Base-by-base conservation (phyloP, 345 rosid species). In the Populus ilicifolia region DNA sequence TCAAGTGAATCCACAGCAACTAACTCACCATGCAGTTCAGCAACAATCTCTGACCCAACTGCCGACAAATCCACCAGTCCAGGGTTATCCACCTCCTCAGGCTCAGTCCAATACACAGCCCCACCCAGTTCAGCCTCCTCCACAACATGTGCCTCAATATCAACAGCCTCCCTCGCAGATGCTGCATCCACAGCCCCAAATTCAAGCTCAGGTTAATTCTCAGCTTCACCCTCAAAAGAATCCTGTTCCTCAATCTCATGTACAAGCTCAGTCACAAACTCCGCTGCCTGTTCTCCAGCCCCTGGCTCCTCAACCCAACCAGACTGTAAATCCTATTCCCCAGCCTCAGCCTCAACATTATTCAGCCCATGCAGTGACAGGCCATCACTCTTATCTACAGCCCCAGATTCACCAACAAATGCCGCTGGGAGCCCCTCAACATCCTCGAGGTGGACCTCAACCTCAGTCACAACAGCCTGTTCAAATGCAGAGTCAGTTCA, bases 351-450 rank as follows among this genome's bases (percentile, higher is more conserved):
- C 81, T 13, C 90, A 80, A 66, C 77, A 80, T 65, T 83, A 83
- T 65, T 73, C 86, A 46, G 77, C 71, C 41, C 75, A 84, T 74
- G 77, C 91, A 35, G 89, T 89, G 79, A 84, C 87, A 2, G 89
- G 89, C 63, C 89, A 84, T 83, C 90, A 85, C 25, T 87, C 89
- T 23, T 88, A 88, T 83, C 82, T 84, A 39, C 94, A 83, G 64
- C 73, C 80, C 20, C 91, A 88, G 77, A 69, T 84, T 66, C 81
- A 67, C 23, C 89, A 81, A 41, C 90, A 79, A 80, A 76, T 82
- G 75, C 86, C 76, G 69, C 27, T 48, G 29, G 89, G 86, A 66
- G 85, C 78, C 77, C 81, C 81, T 20, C 83, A 82, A 72, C 85
- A 79, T 35, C 76, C 83, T 61, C 90, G 80, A 65, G 74, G 74